Evolutionary conservation across 2,329 filamentous ascomycete species (phyloP), one percentile per base, ranked within the genome.

Genomic region (Fusarium tuaranense): DNA sequence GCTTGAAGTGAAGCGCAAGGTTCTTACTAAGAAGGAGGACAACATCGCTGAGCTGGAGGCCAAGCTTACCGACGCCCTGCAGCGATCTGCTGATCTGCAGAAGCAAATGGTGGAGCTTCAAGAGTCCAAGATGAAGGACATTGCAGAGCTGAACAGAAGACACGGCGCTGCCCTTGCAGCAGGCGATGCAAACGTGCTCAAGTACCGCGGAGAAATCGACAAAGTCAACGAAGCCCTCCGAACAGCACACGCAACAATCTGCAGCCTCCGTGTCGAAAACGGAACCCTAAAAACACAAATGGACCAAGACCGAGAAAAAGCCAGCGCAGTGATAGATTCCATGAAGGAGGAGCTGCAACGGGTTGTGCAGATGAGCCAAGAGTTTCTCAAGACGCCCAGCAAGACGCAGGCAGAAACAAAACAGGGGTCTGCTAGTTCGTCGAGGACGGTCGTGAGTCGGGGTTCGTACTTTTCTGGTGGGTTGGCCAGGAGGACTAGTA

Each of bases 331-430:
- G 1, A 84, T 91, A 2, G 85, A 87, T 12, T 80, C 82, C 7
- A 86, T 91, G 84, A 86, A 85, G 80, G 84, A 80, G 1, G 88
- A 91, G 81, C 80, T 91, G 36, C 85, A 86, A 74, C 76, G 85
- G 6, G 86, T 88, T 0, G 74, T 88, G 53, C 78, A 82, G 57
- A 86, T 87, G 82, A 86, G 87, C 69, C 80, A 84, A 62, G 84
- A 84, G 20, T 85, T 88, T 61, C 72, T 89, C 58, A 79, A 78
- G 44, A 79, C 79, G 46, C 81, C 80, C 12, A 77, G 73, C 72
- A 79, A 74, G 70, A 44, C 65, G 39, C 62, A 61, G 16, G n/a
- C 25, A 18, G 51, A 59, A 7, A 39, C 22, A 10, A 58, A 38
- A 4, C 36, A 41, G 38, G 16, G 14, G 10, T 36, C 34, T 8